Base-by-base conservation (phyloP, 2,329 filamentous ascomycete genomes). In the Cadophora luteo-olivacea region DNA sequence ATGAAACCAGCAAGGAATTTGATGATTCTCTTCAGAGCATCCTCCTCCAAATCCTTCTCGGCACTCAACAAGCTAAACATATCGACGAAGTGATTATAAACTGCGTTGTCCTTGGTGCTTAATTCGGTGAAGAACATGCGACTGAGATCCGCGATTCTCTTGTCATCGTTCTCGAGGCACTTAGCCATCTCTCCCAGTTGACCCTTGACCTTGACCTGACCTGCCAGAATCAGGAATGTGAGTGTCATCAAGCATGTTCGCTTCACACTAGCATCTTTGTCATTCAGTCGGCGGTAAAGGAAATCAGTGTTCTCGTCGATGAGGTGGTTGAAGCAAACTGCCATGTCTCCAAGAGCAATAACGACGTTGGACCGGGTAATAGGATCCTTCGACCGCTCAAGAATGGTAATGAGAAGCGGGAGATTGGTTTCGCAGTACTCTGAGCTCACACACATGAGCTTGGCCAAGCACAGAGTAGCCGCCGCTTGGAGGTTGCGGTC, bases 251-350 rank as follows among this genome's bases (percentile, higher is more conserved):
- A 86, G 80, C 96, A 99, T 0, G 97, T 99, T 12, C 96, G 90
- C 84, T 98, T 99, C 70, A 99, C 96, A 2, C 92, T 95, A 25
- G 89, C 88, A 75, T 97, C 94, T 19, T 87, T 84, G 77, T 99
- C 97, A 19, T 96, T 97, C 8, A 99, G 86, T 22, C 97, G 90
- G 24, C 96, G 91, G 81, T 99, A 99, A 52, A 99, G 81, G 83
- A 98, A 99, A 79, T 99, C 96, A 0, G 96, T 99, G 80, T 99
- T 98, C 81, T 99, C 97, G 77, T 99, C 97, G 74, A 99, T 97
- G 61, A 99, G 87, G 77, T 99, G 96, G 78, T 99, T 99, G 86
- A 99, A 99, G 86, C 94, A 97, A 25, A 99, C 96, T 0, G 97
- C 97, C 96, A 99, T 99, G 78, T 99, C 96, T 49, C 96, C 96